These are phyloP conservation scores for Boletus reticuloceps DNA, from an alignment of 768 basidiomycete genomes.

Conservation along the genomic window DNA sequence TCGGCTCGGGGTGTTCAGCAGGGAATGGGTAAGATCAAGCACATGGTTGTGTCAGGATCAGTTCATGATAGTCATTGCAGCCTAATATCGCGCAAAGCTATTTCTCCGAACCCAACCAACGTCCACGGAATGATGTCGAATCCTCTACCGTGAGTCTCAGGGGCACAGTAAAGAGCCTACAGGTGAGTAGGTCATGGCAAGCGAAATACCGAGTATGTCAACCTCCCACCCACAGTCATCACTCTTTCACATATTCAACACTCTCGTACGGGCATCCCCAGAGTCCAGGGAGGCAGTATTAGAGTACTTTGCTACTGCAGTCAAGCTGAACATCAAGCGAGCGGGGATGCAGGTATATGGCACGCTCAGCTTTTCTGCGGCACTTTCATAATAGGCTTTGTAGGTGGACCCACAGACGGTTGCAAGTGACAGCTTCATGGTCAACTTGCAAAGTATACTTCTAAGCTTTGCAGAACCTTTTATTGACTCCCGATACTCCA, in stretches of 20 bases:
- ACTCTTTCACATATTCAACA: slow-evolving; percentile 85
- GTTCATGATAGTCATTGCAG: slow-evolving; percentile 37
- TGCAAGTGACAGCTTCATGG: slow-evolving; percentile 88
- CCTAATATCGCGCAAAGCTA: slow-evolving; percentile 74
- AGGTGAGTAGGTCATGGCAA: slow-evolving; percentile 43
- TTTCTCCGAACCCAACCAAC: slow-evolving; percentile 83
- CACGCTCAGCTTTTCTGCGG: neutral
- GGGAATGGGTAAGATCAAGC: slow-evolving; percentile 69
- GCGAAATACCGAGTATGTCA: neutral
- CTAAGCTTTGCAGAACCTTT: slow-evolving; percentile 90
- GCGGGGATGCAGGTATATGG: slow-evolving; percentile 82
- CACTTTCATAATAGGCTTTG: neutral
- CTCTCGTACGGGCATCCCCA: slow-evolving; percentile 80
- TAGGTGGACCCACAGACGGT: slow-evolving; percentile 86
- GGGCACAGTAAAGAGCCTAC: slow-evolving; percentile 81
- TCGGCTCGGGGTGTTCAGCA: slow-evolving; percentile 80
- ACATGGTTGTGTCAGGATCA: neutral
- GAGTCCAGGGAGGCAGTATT: slow-evolving; percentile 80
- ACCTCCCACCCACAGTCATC: slow-evolving; percentile 39
- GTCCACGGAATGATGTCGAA: slow-evolving; percentile 70
- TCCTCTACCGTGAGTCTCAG: slow-evolving; percentile 83
- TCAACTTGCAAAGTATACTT: slow-evolving; percentile 82
- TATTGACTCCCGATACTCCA: slow-evolving; percentile 87
- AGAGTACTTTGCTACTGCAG: slow-evolving; percentile 72
- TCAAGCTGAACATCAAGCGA: slow-evolving; percentile 77